phyloP scores from a whole-genome alignment of 805 yeast genomes.

The Hanseniaspora lachancei region DNA sequence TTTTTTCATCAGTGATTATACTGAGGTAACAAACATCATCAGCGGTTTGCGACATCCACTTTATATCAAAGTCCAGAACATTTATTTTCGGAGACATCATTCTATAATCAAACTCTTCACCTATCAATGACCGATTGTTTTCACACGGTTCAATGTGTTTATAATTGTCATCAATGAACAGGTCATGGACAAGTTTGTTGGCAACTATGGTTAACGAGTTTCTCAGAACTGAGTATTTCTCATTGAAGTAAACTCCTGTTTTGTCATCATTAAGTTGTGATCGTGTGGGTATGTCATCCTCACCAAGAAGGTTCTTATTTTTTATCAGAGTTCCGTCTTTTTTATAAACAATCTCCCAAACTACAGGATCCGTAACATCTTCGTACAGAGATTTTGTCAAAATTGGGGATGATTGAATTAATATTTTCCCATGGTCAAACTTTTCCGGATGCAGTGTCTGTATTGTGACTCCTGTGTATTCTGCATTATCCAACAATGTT shows the following conservation, averaged over 20 bases:
- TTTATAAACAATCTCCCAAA: background rate
- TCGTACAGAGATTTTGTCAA: background rate
- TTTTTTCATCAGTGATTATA: background rate
- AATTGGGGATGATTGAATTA: conserved; percentile 39
- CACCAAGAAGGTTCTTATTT: background rate
- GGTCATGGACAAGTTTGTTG: background rate
- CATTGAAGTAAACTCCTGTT: background rate
- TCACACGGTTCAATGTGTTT: background rate
- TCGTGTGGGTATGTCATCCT: background rate
- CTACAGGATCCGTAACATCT: background rate
- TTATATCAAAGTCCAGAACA: background rate
- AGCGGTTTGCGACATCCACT: background rate
- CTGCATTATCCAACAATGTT: conserved; percentile 53
- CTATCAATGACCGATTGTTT: background rate
- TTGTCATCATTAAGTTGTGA: background rate
- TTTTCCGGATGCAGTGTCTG: conserved; percentile 81
- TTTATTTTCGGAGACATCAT: background rate
- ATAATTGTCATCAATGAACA: background rate
- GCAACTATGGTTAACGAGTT: background rate
- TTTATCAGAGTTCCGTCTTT: too few relatives aligned
- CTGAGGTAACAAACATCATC: background rate
- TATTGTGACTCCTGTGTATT: conserved; percentile 65
- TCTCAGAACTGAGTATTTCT: background rate
- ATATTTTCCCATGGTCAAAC: conserved; percentile 67
- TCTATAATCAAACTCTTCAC: background rate